A percentile compares a stretch with the other conserved stretches of the same genome.
Conservation (phyloP, 768 basidiomycete species). For the Tulasnella sp. region DNA sequence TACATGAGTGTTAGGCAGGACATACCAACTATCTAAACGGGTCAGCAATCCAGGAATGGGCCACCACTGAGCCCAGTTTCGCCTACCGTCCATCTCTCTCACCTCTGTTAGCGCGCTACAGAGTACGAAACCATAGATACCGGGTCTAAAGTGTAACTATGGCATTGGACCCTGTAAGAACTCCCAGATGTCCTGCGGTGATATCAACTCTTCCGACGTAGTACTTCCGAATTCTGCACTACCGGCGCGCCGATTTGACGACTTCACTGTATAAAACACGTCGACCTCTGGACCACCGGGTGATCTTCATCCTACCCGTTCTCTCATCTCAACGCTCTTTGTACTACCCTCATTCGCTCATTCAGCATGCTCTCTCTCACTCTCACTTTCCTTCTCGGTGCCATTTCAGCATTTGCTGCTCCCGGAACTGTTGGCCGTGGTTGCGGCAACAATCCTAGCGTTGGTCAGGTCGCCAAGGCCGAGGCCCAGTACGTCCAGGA, state of each 20-base stretch:
- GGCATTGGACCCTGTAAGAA: neutral
- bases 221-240: neutral
- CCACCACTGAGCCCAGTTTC: neutral
- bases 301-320: neutral
- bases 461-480: slow-evolving; percentile 14
- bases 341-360: neutral
- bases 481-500: slow-evolving; percentile 14
- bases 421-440: neutral
- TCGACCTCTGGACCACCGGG: neutral
- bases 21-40: neutral
- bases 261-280: neutral
- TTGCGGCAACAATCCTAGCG: slow-evolving; percentile 3
- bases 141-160: neutral
- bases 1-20: neutral
- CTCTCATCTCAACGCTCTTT: neutral
- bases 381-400: slow-evolving; percentile 8
- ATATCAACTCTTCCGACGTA: neutral
- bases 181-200: neutral
- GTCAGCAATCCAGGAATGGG: neutral
- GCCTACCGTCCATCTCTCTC: neutral
- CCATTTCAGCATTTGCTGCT: slow-evolving; percentile 6
- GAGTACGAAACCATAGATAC: neutral
- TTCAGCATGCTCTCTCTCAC: neutral
- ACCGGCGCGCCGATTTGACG: neutral
- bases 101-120: neutral